These are phyloP conservation scores for Acer campestre DNA, from an alignment of 345 rosid species.

Conservation along the genomic window DNA sequence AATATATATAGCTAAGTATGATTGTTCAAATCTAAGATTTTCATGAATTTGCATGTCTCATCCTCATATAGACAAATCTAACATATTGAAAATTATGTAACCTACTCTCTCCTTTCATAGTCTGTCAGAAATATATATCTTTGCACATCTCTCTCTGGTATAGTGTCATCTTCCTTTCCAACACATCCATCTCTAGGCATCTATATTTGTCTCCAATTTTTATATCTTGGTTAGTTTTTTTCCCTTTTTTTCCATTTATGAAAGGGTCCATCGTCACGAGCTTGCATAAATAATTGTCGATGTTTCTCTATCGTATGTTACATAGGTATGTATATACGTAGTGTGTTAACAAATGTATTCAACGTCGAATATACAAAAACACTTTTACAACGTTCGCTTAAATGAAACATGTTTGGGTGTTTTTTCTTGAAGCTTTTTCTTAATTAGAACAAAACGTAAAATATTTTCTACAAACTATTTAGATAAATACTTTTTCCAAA, in stretches of 20 bases:
- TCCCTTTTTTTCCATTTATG: not conserved
- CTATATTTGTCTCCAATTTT: not conserved
- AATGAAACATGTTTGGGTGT: too few relatives aligned
- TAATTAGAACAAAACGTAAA: too few relatives aligned
- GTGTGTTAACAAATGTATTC: too few relatives aligned
- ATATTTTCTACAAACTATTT: too few relatives aligned
- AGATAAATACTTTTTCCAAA: too few relatives aligned
- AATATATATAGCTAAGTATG: not conserved
- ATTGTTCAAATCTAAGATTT: slow-evolving; percentile 14
- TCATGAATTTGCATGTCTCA: slow-evolving; percentile 14
- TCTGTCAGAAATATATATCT: slow-evolving; percentile 7
- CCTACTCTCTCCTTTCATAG: slow-evolving; percentile 14
- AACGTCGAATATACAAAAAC: too few relatives aligned
- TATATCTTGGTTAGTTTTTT: not conserved
- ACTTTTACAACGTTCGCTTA: too few relatives aligned
- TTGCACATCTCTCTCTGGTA: not conserved
- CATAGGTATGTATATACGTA: too few relatives aligned
- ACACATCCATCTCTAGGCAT: not conserved
- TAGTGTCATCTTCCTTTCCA: not conserved
- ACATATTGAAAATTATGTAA: slow-evolving; percentile 1
- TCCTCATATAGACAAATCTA: not conserved
- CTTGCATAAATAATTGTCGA: not conserved
- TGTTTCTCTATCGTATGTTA: not conserved
- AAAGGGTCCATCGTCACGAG: not conserved
- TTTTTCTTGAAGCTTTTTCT: too few relatives aligned